Base-by-base conservation (phyloP, 2,329 filamentous ascomycete genomes). In the Penicillium capsulatum region DNA sequence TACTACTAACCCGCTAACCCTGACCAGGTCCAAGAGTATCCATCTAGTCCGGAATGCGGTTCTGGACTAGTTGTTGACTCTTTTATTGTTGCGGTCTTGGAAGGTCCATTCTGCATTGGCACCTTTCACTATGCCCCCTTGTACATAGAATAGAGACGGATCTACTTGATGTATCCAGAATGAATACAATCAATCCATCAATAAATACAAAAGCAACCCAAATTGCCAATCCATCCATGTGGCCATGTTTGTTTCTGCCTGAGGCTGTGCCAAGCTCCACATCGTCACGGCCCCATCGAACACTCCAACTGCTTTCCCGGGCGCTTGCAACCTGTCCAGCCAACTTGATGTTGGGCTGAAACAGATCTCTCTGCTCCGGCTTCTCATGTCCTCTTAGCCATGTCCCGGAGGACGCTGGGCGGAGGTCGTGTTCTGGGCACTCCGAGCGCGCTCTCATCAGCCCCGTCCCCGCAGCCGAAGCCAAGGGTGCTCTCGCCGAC, bases 391-490 rank as follows among this genome's bases (percentile, higher is more conserved):
- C 51, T 54, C 51, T 54, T 68, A 65, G 68, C 57, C 65, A 94
- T 94, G 88, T 84, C 88, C 57, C 77, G 78, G 66, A 81, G 86
- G 73, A 90, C 85, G 74, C 78, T 96, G 65, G 91, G 91, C 68
- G 90, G 91, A 69, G 91, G 91, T 65, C 82, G 91, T 71, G 83
- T 96, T 60, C 73, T 96, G 57, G 91, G 91, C 59, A 94, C 78
- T 70, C 88, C 87, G 58, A 88, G 84, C 67, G 81, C 84, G 58
- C 79, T 95, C 57, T 84, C 87, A 57, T 71, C 77, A 48, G 61
- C 67, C 44, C 65, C 70, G 50, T 64, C 64, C 50, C 63, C 67
- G 54, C 63, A 65, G 40, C 57, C 60, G 45, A 64, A 66, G 39
- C 62, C 63, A 43, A 61, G 61, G 46, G 57, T 78, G 45, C 67